phyloP scores from a whole-genome alignment of 2,329 filamentous ascomycete genomes.

The Cladosporium sp. region DNA sequence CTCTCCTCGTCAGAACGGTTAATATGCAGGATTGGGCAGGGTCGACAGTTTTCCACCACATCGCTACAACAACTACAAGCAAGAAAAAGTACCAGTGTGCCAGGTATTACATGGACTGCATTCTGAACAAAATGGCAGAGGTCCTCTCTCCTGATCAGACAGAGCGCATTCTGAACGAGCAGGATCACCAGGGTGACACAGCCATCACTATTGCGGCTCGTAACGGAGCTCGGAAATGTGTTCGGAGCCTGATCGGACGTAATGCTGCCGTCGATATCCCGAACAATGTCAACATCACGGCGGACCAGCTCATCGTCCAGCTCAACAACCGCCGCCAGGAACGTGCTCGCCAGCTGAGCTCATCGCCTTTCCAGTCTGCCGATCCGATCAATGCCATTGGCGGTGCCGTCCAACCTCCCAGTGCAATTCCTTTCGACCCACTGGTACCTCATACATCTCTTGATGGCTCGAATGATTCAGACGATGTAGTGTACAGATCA shows the following conservation, averaged over 20 bases:
- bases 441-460: slow-evolving; percentile 19
- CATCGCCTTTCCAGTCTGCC: slow-evolving; percentile 51
- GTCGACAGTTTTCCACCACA: slow-evolving; percentile 90
- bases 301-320: slow-evolving; percentile 74
- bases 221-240: slow-evolving; percentile 76
- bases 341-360: slow-evolving; percentile 65
- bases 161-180: slow-evolving; percentile 72
- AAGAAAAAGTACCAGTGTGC: slow-evolving; percentile 85
- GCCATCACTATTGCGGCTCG: slow-evolving; percentile 82
- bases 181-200: slow-evolving; percentile 85
- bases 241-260: slow-evolving; percentile 64
- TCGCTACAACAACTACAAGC: slow-evolving; percentile 79
- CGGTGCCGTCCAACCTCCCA: slow-evolving; percentile 24
- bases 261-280: slow-evolving; percentile 78
- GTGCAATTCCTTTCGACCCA: slow-evolving; percentile 25
- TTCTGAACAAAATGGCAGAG: slow-evolving; percentile 81
- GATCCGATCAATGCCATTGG: slow-evolving; percentile 12
- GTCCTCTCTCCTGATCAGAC: slow-evolving; percentile 71
- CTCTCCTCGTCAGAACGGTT: slow-evolving; percentile 77
- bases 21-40: slow-evolving; percentile 74
- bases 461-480: slow-evolving; percentile 23
- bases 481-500: slow-evolving; percentile 36
- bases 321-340: slow-evolving; percentile 66
- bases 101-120: slow-evolving; percentile 87
- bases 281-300: slow-evolving; percentile 77